Conservation (phyloP, 352 stramenopile genomes). For the Phytophthora palmivora region DNA sequence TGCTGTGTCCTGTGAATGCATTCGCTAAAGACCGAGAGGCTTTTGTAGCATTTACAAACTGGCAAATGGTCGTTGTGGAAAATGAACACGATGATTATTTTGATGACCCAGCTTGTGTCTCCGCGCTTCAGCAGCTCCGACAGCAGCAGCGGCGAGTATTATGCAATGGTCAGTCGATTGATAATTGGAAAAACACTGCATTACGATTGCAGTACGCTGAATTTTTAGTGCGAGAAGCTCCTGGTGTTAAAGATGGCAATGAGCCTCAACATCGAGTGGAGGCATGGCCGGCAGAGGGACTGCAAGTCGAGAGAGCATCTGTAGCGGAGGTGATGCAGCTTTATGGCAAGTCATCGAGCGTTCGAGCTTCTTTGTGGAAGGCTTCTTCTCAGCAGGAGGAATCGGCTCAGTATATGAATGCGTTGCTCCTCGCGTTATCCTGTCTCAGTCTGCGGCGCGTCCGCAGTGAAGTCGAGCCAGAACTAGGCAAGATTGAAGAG, state of each 20-base stretch:
- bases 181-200: conserved; percentile 58
- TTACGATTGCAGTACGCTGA: conserved; percentile 52
- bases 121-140: conserved; percentile 50
- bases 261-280: conserved; percentile 26
- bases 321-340: conserved; percentile 49
- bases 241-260: conserved; percentile 2
- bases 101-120: conserved; percentile 47
- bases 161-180: conserved; percentile 66
- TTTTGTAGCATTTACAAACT: conserved; percentile 57
- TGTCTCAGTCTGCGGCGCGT: conserved; percentile 74
- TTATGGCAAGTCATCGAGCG: conserved; percentile 54
- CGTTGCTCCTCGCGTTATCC: conserved; percentile 56
- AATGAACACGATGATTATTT: conserved; percentile 64
- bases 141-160: conserved; percentile 64
- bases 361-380: conserved; percentile 54
- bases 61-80: conserved; percentile 82
- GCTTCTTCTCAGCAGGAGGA: conserved; percentile 37
- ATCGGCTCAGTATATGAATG: conserved; percentile 43
- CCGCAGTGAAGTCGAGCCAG: conserved; percentile 75
- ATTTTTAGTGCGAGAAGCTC: conserved; percentile 54
- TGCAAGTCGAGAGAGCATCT: conserved; percentile 56
- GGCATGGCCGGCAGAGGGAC: conserved; percentile 30
- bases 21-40: conserved; percentile 62
- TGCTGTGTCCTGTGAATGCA: conserved; percentile 61
- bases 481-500: conserved; percentile 86